A percentile compares a stretch with the other conserved stretches of the same genome.
phyloP scores from a whole-genome alignment of 345 rosid genomes.

The Salix purpurea region DNA sequence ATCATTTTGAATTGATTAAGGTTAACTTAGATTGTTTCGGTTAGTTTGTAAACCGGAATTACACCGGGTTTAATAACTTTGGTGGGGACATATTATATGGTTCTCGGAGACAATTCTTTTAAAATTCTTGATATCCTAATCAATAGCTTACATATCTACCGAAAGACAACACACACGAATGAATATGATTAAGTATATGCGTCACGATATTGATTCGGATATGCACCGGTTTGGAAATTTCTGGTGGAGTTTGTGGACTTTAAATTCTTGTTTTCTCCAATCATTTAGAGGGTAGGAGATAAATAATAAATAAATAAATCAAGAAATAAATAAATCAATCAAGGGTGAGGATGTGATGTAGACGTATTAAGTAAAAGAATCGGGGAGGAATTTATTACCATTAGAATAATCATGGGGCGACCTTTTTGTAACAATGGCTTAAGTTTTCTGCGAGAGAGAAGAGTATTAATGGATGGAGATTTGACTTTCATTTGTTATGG shows the following conservation, averaged over 20 bases:
- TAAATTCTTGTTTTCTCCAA: background rate
- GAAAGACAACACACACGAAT: background rate
- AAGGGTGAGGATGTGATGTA: background rate
- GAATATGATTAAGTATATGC: background rate
- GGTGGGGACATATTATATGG: background rate
- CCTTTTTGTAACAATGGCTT: background rate
- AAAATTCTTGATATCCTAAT: background rate
- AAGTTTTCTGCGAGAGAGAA: constrained; percentile 13
- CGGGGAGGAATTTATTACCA: background rate
- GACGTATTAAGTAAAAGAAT: background rate
- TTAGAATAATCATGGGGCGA: background rate
- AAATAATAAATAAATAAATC: background rate
- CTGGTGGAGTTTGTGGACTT: constrained; percentile 14
- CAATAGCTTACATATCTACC: background rate
- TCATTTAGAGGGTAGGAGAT: background rate
- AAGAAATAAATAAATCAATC: background rate
- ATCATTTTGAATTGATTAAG: no score
- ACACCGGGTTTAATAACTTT: no score
- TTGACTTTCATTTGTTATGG: constrained; percentile 18
- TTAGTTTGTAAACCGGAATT: no score
- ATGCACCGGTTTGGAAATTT: constrained; percentile 9
- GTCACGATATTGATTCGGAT: background rate
- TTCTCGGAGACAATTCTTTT: background rate
- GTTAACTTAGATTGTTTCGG: no score
- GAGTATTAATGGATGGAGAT: background rate